Evolutionary conservation across 257 asterid species (phyloP).

Genomic region (Solanum dulcamara): DNA sequence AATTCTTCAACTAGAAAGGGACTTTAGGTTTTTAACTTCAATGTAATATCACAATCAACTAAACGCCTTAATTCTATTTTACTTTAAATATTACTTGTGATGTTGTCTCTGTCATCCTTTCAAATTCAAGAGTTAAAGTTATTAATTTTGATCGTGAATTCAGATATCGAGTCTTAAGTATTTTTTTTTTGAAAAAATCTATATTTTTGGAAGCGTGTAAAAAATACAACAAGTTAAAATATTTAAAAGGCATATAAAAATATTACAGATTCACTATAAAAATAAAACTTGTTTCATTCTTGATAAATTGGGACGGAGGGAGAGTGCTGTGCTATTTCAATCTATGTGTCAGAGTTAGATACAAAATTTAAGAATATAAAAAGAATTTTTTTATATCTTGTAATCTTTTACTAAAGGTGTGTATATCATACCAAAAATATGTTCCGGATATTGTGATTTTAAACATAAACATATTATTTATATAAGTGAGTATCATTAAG

Average conservation of each 20-base stretch:
- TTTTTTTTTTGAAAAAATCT: too few relatives aligned
- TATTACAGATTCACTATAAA: background rate
- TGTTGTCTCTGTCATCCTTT: background rate
- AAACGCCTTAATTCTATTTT: too few relatives aligned
- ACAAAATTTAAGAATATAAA: too few relatives aligned
- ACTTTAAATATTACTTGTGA: too few relatives aligned
- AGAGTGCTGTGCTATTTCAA: background rate
- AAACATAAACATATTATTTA: too few relatives aligned
- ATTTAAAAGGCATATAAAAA: background rate
- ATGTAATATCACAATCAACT: background rate
- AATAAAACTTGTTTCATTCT: background rate
- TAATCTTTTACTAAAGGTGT: too few relatives aligned
- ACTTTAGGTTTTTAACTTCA: background rate
- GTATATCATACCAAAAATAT: too few relatives aligned
- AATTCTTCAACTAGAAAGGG: background rate
- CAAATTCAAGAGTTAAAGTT: background rate
- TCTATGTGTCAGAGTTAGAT: background rate
- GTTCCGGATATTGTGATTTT: too few relatives aligned
- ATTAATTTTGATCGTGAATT: background rate
- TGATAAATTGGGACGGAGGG: background rate
- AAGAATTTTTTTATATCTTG: too few relatives aligned
- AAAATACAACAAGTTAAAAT: background rate
- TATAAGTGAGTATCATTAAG: too few relatives aligned
- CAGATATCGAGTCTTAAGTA: background rate
- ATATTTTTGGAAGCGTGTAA: background rate